Percentiles rank a stretch among this genome's conserved stretches.
These are phyloP conservation scores for Lyophyllum decastes DNA, from an alignment of 768 basidiomycete genomes.

Conservation along the genomic window DNA sequence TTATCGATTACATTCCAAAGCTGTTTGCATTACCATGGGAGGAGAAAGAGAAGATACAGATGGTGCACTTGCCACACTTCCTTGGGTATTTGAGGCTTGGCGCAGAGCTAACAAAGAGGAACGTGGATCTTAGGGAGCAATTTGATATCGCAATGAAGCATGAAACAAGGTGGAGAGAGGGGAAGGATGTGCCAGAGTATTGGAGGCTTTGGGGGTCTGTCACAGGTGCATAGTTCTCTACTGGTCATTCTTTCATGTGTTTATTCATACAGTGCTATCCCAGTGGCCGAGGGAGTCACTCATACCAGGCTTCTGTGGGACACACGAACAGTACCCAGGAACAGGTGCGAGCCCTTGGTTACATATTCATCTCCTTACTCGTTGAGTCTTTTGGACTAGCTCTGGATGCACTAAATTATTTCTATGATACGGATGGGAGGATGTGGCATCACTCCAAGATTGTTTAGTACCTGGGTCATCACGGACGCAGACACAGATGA, in stretches of 20 bases:
- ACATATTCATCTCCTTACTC: slow-evolving; percentile 62
- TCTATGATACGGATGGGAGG: slow-evolving; percentile 58
- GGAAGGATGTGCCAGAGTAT: slow-evolving; percentile 61
- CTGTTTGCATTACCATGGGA: slow-evolving; percentile 72
- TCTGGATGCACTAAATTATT: slow-evolving; percentile 56
- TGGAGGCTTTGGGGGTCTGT: slow-evolving; percentile 71
- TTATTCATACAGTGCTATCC: not conserved
- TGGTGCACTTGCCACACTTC: slow-evolving; percentile 79
- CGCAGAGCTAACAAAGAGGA: slow-evolving; percentile 73
- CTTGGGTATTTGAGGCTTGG: slow-evolving; percentile 76
- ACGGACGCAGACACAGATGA: slow-evolving; percentile 37
- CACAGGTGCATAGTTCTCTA: slow-evolving; percentile 51
- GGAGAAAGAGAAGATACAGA: slow-evolving; percentile 63
- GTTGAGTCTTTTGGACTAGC: slow-evolving; percentile 71
- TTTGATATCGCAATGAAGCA: slow-evolving; percentile 78
- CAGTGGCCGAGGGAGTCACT: slow-evolving; percentile 79
- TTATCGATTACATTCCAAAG: slow-evolving; percentile 63
- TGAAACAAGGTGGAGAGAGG: slow-evolving; percentile 56
- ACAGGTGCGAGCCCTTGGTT: slow-evolving; percentile 60
- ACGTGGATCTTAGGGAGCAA: slow-evolving; percentile 75
- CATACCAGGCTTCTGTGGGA: slow-evolving; percentile 68
- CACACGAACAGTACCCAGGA: slow-evolving; percentile 58
- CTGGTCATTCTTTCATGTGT: not conserved
- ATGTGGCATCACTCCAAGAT: slow-evolving; percentile 82
- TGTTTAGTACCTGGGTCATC: slow-evolving; percentile 72